phyloP scores from a whole-genome alignment of 1,284 basidiomycete genomes.

The Schizopora paradoxa region DNA sequence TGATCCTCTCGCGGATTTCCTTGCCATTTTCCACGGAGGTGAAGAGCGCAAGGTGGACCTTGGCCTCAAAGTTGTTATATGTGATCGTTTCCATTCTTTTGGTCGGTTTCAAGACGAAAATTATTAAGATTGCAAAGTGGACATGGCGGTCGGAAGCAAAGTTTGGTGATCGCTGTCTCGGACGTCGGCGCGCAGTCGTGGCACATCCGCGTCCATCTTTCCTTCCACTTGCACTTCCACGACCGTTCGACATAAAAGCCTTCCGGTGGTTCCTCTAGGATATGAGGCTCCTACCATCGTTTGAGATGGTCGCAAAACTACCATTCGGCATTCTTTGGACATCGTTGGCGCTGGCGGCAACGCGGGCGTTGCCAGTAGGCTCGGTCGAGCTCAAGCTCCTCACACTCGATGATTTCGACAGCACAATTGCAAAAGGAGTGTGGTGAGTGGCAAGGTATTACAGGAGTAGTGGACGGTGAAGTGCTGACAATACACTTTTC shows the following conservation, averaged over 20 bases:
- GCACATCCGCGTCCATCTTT: background rate
- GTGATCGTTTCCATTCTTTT: constrained; percentile 45
- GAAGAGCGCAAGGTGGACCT: constrained; percentile 65
- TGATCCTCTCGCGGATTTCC: constrained; percentile 57
- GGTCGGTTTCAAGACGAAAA: too few species aligned
- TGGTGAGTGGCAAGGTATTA: constrained; percentile 45
- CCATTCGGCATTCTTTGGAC: constrained; percentile 27
- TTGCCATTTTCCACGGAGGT: constrained; percentile 59
- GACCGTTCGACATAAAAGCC: background rate
- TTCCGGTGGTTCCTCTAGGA: background rate
- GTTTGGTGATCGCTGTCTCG: background rate
- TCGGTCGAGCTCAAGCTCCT: constrained; percentile 36
- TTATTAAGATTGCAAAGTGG: background rate
- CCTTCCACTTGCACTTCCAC: constrained; percentile 1
- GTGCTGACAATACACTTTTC: background rate
- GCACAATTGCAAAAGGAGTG: constrained; percentile 52
- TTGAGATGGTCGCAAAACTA: constrained; percentile 6
- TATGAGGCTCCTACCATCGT: constrained; percentile 3
- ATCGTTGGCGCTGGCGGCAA: constrained; percentile 30
- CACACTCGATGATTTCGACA: constrained; percentile 61
- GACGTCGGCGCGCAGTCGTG: constrained; percentile 1
- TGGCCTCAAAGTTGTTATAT: constrained; percentile 49
- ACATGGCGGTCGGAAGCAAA: background rate
- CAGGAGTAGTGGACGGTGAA: background rate
- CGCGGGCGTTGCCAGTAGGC: constrained; percentile 37